Conservation (phyloP, 345 rosid genomes). For the Sonneratia caseolaris region DNA sequence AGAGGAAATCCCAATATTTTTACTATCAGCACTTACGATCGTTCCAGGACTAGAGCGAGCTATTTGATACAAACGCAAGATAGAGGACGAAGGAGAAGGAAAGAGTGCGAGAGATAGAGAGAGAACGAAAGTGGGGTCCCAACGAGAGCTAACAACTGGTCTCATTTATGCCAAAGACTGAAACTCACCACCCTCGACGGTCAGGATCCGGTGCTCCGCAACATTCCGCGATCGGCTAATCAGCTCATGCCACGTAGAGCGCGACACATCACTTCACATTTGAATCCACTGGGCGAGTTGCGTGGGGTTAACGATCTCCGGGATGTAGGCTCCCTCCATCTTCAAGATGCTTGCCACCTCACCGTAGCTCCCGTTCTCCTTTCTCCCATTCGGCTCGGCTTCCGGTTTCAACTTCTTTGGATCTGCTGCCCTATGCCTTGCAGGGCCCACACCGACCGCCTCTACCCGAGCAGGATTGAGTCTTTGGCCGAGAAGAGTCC, state of each 20-base stretch:
- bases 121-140: no score
- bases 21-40: no score
- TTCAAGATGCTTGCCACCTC: slow-evolving; percentile 62
- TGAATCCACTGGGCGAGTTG: slow-evolving; percentile 59
- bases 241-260: slow-evolving; percentile 24
- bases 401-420: slow-evolving; percentile 17
- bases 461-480: slow-evolving; percentile 22
- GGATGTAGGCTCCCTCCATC: slow-evolving; percentile 51
- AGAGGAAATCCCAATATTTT: no score
- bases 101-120: no score
- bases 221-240: slow-evolving; percentile 16
- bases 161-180: no score
- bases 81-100: no score
- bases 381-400: slow-evolving; percentile 24
- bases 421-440: not conserved
- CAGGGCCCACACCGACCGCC: not conserved
- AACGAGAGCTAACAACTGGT: no score
- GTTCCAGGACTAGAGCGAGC: no score
- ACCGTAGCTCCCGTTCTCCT: slow-evolving; percentile 35
- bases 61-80: no score
- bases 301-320: slow-evolving; percentile 72
- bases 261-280: slow-evolving; percentile 10
- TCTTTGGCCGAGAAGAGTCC: slow-evolving; percentile 63
- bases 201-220: no score
- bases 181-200: no score